Percentiles rank a stretch among this genome's conserved stretches.
Conservation (phyloP, 495 filamentous ascomycete genomes). For the Penicillium argentinense region DNA sequence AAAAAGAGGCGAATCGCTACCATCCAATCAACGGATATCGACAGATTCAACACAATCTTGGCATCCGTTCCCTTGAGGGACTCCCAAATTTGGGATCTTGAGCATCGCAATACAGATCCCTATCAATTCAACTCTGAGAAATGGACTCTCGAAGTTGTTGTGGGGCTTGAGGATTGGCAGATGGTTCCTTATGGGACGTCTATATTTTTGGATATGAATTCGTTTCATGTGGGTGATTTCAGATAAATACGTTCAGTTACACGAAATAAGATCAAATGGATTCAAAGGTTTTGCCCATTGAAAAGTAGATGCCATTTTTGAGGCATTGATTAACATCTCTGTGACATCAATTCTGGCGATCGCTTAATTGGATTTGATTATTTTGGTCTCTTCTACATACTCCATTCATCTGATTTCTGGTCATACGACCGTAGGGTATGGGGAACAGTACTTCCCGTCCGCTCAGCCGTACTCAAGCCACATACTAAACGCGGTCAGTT, state of each 20-base stretch:
- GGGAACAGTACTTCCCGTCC: background rate
- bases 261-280: too few relatives aligned
- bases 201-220: background rate
- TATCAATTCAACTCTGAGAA: background rate
- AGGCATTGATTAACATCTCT: too few relatives aligned
- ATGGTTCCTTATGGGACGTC: background rate
- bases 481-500: background rate
- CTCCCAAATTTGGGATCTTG: background rate
- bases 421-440: background rate
- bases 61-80: background rate
- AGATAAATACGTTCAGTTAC: too few relatives aligned
- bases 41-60: background rate
- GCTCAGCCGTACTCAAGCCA: conserved; percentile 1
- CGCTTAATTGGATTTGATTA: too few relatives aligned
- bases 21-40: background rate
- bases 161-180: background rate
- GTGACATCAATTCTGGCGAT: too few relatives aligned
- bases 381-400: too few relatives aligned
- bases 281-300: too few relatives aligned
- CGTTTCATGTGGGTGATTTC: background rate
- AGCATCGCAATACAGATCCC: background rate
- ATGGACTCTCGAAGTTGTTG: background rate
- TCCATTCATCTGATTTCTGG: too few relatives aligned
- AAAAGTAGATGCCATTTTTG: too few relatives aligned
- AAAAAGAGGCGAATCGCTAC: background rate